Conservation (phyloP, 2,329 filamentous ascomycete species). For the Sporothrix humicola region DNA sequence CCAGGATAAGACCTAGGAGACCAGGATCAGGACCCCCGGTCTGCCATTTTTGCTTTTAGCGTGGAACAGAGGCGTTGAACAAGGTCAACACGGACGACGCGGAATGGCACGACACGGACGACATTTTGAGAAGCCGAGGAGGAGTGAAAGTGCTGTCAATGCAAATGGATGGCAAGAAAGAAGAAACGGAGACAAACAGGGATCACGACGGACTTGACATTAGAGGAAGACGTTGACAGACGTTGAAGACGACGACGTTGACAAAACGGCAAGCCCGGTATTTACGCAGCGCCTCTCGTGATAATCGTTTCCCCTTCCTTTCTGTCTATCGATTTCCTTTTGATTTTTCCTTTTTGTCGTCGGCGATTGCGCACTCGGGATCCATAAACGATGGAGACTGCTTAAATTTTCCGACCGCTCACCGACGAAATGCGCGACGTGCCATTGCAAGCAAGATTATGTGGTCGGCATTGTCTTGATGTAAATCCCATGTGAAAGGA, state of each 20-base stretch:
- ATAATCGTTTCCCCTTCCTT: background rate
- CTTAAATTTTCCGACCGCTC: background rate
- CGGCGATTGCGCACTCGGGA: background rate
- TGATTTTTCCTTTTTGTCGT: background rate
- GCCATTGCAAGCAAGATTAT: background rate
- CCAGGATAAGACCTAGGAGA: no score
- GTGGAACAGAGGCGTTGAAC: slow-evolving; percentile 21
- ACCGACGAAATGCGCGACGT: background rate
- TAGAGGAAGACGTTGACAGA: background rate
- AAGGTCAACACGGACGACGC: background rate
- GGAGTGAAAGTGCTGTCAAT: background rate
- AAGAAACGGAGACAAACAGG: slow-evolving; percentile 2
- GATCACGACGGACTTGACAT: background rate
- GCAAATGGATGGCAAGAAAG: background rate
- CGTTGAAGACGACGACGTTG: background rate
- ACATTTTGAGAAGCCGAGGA: background rate
- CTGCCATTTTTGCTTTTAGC: slow-evolving; percentile 3
- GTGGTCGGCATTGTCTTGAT: background rate
- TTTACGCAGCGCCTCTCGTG: background rate
- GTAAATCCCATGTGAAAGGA: slow-evolving; percentile 13
- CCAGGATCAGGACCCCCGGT: background rate
- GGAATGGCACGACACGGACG: background rate
- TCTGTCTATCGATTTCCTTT: background rate
- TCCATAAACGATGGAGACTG: slow-evolving; percentile 8
- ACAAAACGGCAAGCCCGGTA: background rate